phyloP scores from a whole-genome alignment of 805 yeast genomes.

The Kuraishia piskuri region DNA sequence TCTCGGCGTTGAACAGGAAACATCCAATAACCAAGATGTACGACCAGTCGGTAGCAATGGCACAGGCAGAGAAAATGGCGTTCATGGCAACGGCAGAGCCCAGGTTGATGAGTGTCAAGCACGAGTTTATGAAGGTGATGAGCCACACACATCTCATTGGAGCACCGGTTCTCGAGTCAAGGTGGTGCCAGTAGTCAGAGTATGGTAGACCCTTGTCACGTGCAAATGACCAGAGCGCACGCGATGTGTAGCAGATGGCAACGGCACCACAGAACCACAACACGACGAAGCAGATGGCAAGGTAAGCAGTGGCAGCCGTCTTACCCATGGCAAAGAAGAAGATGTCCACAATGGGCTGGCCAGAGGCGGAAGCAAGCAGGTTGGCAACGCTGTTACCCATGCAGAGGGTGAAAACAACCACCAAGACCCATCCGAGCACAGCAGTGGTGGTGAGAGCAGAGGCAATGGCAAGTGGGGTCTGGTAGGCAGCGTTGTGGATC shows the following conservation, averaged over 20 bases:
- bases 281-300: slow-evolving; percentile 38
- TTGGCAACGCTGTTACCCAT: slow-evolving; percentile 30
- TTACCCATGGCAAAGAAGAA: slow-evolving; percentile 43
- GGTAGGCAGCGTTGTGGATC: slow-evolving; percentile 41
- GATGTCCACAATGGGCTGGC: slow-evolving; percentile 46
- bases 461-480: slow-evolving; percentile 52
- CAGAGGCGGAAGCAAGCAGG: slow-evolving; percentile 24
- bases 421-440: slow-evolving; percentile 38
- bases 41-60: slow-evolving; percentile 42
- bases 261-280: slow-evolving; percentile 47
- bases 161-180: slow-evolving; percentile 29
- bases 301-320: slow-evolving; percentile 41
- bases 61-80: slow-evolving; percentile 46
- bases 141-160: slow-evolving; percentile 38
- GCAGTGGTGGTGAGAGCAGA: slow-evolving; percentile 43
- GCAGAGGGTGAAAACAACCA: slow-evolving; percentile 36
- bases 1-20: slow-evolving; percentile 34
- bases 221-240: slow-evolving; percentile 50
- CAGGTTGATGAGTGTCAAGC: slow-evolving; percentile 33
- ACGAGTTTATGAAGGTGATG: slow-evolving; percentile 30
- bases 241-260: slow-evolving; percentile 37
- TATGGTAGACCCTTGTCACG: slow-evolving; percentile 47
- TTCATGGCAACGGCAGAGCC: slow-evolving; percentile 38
- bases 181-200: slow-evolving; percentile 32
- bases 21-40: slow-evolving; percentile 37